These are phyloP conservation scores for Komagataella pastoris DNA, from an alignment of 805 yeast species.

Conservation along the genomic window DNA sequence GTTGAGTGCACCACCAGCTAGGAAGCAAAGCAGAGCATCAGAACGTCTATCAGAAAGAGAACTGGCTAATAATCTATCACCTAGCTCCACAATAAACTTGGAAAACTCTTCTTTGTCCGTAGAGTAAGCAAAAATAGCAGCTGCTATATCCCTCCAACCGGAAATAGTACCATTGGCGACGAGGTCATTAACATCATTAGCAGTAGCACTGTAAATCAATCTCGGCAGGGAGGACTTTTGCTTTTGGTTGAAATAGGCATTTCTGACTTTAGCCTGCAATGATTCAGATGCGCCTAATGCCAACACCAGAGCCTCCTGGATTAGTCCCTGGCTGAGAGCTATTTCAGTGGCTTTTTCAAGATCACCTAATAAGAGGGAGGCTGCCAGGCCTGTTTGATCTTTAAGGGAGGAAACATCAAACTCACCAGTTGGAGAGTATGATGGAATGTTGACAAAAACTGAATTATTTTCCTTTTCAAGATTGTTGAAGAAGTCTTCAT, in stretches of 20 bases:
- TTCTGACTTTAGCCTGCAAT: conserved; percentile 54
- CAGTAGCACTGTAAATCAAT: conserved; percentile 51
- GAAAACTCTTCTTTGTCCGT: conserved; percentile 34
- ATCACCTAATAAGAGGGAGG: conserved; percentile 47
- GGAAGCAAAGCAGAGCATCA: conserved; percentile 63
- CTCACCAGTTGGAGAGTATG: conserved; percentile 37
- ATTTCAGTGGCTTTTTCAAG: conserved; percentile 51
- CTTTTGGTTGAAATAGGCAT: conserved; percentile 55
- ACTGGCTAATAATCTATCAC: conserved; percentile 54
- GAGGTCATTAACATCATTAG: conserved; percentile 44
- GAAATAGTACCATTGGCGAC: conserved; percentile 64
- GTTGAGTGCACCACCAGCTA: conserved; percentile 72
- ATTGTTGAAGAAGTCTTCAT: conserved; percentile 26
- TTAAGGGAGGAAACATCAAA: conserved; percentile 28
- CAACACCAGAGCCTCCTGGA: conserved; percentile 72
- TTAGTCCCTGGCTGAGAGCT: conserved; percentile 47
- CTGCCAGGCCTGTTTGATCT: conserved; percentile 24
- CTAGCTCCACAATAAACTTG: conserved; percentile 47
- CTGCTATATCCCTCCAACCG: conserved; percentile 79
- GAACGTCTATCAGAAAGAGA: conserved; percentile 34
- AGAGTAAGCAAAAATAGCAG: conserved; percentile 47
- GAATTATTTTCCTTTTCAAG: conserved; percentile 9
- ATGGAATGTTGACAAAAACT: not conserved
- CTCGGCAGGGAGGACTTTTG: conserved; percentile 49
- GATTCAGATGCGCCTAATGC: conserved; percentile 56